phyloP scores from a whole-genome alignment of 1,284 basidiomycete species.

The Hymenochaete sp. region DNA sequence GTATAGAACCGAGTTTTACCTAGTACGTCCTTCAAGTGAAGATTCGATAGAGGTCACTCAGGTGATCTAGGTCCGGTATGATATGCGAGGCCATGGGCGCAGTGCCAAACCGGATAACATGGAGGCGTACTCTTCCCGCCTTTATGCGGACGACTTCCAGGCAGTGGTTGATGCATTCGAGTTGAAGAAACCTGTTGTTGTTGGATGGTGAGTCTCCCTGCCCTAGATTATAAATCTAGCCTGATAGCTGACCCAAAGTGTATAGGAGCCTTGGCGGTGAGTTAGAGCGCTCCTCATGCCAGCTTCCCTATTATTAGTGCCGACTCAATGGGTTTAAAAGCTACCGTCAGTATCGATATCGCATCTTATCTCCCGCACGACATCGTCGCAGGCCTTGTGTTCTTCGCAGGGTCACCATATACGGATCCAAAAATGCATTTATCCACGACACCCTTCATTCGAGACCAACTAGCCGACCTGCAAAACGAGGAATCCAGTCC shows the following conservation, averaged over 20 bases:
- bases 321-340: slow-evolving; percentile 18
- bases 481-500: slow-evolving; percentile 25
- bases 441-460: slow-evolving; percentile 15
- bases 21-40: slow-evolving; percentile 17
- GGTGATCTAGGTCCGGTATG: slow-evolving; percentile 4
- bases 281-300: slow-evolving; percentile 6
- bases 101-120: slow-evolving; percentile 24
- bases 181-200: slow-evolving; percentile 28
- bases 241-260: neutral
- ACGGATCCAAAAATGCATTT: slow-evolving; percentile 25
- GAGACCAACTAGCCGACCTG: slow-evolving; percentile 23
- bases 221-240: neutral
- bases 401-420: slow-evolving; percentile 28
- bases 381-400: slow-evolving; percentile 31
- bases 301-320: neutral
- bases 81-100: slow-evolving; percentile 22
- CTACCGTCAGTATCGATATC: slow-evolving; percentile 30
- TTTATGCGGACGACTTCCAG: slow-evolving; percentile 31
- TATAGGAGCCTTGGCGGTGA: slow-evolving; percentile 33
- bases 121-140: slow-evolving; percentile 25
- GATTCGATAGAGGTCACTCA: neutral
- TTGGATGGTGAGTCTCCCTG: slow-evolving; percentile 21
- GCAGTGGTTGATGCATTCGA: slow-evolving; percentile 28
- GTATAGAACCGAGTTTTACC: slow-evolving; percentile 17
- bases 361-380: slow-evolving; percentile 28